A percentile compares a stretch with the other conserved stretches of the same genome.
phyloP scores from a whole-genome alignment of 371 early-diverging fungal genomes.

The Nosema bombycis region DNA sequence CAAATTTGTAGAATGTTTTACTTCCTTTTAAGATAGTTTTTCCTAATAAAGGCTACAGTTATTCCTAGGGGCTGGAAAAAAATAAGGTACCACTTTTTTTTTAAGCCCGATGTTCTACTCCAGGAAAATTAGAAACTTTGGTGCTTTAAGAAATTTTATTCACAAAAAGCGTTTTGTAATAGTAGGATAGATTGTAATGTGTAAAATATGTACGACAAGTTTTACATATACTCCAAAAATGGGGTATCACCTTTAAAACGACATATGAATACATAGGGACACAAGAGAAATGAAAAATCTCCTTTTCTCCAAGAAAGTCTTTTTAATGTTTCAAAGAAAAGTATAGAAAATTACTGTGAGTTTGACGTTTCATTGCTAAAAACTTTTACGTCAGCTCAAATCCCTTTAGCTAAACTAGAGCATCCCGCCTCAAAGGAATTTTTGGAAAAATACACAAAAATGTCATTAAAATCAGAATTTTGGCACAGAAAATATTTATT shows the following conservation, averaged over 20 bases:
- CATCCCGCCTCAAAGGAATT: not conserved
- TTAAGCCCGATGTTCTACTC: too few relatives aligned
- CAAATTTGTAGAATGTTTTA: too few relatives aligned
- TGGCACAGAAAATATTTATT: not conserved
- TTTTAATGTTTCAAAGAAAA: not conserved
- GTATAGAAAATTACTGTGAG: not conserved
- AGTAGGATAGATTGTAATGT: too few relatives aligned
- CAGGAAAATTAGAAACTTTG: too few relatives aligned
- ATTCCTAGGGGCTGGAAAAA: too few relatives aligned
- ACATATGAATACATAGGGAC: not conserved
- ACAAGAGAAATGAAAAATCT: not conserved
- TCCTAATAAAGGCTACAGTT: too few relatives aligned
- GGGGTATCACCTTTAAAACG: not conserved
- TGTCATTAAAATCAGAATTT: not conserved
- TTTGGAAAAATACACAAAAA: not conserved
- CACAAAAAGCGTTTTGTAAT: too few relatives aligned
- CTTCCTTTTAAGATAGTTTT: too few relatives aligned
- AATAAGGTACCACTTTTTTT: too few relatives aligned
- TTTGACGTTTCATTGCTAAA: not conserved
- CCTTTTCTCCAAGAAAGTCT: not conserved
- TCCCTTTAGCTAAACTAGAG: not conserved
- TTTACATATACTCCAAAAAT: not conserved
- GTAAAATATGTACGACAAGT: too few relatives aligned
- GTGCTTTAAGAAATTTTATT: too few relatives aligned
- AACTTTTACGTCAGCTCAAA: not conserved